Evolutionary conservation across 1,284 basidiomycete genomes (phyloP).

Genomic region (Boletus subluridellus): DNA sequence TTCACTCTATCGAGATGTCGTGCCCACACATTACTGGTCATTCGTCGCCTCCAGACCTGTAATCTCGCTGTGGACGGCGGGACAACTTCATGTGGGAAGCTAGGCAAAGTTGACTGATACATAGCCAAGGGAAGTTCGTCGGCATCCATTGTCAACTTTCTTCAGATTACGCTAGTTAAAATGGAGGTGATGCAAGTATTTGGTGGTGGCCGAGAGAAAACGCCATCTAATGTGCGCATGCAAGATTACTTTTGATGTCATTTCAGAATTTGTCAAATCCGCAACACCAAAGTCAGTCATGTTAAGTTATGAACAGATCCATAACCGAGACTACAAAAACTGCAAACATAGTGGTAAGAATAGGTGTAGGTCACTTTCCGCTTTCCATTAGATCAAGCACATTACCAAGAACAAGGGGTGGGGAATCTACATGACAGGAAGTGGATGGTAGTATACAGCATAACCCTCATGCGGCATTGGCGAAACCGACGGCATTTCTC

Average conservation of each 20-base stretch:
- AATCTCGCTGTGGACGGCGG: constrained; percentile 26
- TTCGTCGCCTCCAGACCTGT: constrained; percentile 25
- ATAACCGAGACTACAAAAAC: not conserved
- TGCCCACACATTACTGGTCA: constrained; percentile 24
- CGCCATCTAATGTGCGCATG: not conserved
- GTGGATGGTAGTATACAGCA: not conserved
- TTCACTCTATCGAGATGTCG: constrained; percentile 50
- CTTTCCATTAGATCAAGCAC: constrained; percentile 16
- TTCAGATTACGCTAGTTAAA: not conserved
- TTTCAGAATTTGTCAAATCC: constrained; percentile 4
- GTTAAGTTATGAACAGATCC: not conserved
- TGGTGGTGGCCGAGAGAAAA: not conserved
- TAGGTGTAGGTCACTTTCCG: not conserved
- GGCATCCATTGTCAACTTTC: constrained; percentile 17
- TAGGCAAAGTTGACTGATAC: constrained; percentile 3
- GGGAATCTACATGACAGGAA: constrained; percentile 7
- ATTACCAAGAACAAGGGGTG: not conserved
- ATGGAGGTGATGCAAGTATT: not conserved
- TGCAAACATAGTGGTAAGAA: not conserved
- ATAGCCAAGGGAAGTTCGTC: not conserved
- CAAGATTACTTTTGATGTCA: not conserved
- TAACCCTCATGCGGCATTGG: constrained; percentile 33
- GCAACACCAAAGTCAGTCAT: not conserved
- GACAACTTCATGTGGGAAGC: constrained; percentile 5
- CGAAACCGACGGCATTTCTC: constrained; percentile 84